Base-by-base conservation (phyloP, 805 yeast genomes). In the Jamesozyma lodderae region DNA sequence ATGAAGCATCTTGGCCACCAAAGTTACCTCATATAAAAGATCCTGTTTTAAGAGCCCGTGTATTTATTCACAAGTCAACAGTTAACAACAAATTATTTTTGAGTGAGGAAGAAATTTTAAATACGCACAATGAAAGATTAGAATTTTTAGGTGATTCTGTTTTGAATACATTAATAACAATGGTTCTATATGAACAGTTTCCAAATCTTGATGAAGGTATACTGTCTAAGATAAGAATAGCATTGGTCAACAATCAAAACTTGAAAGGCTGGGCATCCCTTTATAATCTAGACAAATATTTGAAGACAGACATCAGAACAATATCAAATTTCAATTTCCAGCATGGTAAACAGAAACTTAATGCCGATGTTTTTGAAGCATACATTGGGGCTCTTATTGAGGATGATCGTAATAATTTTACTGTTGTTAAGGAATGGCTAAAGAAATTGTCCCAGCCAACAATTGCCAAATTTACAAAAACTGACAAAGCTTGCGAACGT, bases 291-390 rank as follows among this genome's bases (percentile, higher is more conserved):
- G 79, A 77, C 45, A 67, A 73, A 41, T 64, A 65, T 38, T 60
- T 85, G 44, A 67, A 70, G 40, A 66, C 70, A 37, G 69, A 71
- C 46, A 66, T 70, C 24, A 75, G 73, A 40, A 37, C 47, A 8
- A 43, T 45, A 20, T 52, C 48, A 16, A 49, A 56, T 18, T 39
- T 43, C 3, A 46, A 43, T 15, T 66, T 70, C 37, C 56, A 61
- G 21, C 63, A 65, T 24, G 83, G 84, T 7, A 75, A 70, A 41
- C 72, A 72, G 45, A 92, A 92, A 54, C 65, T 82, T 4, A 72
- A 72, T 52, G 95, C 97, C 0, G 98, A 90, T 66, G 77, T 82
- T 0, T 84, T 90, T 55, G 98, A 92, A 61, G 96, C 97, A 0
- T 90, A 90, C 48, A 70, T 92, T 33, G 97, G 95, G 6, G 98